Percentiles rank a stretch among this genome's conserved stretches.
These are phyloP conservation scores for Elsinoe perseae DNA, from an alignment of 2,329 filamentous ascomycete genomes.

Conservation along the genomic window DNA sequence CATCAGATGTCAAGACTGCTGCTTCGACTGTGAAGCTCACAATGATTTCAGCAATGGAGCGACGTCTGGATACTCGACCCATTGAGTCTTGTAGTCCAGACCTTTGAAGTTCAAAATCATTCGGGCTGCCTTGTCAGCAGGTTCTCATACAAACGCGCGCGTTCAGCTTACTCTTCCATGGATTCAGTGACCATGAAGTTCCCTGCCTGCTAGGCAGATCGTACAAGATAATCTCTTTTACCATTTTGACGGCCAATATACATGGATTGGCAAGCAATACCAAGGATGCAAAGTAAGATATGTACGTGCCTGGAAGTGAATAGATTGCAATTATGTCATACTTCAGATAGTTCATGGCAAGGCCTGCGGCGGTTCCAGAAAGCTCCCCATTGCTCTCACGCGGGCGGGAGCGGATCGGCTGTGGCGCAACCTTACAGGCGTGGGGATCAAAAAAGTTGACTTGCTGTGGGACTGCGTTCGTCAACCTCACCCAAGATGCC, in stretches of 20 bases:
- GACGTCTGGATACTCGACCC: conserved; percentile 62
- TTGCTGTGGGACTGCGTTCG: too few species aligned
- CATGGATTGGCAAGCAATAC: not conserved
- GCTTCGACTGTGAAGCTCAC: not conserved
- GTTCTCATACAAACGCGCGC: conserved; percentile 11
- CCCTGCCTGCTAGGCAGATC: conserved; percentile 53
- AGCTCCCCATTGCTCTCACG: not conserved
- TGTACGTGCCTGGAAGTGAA: not conserved
- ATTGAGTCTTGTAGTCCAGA: conserved; percentile 60
- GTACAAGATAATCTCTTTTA: conserved; percentile 46
- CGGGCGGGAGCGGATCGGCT: not conserved
- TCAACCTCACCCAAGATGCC: not conserved
- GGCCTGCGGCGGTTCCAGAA: not conserved
- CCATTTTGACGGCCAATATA: not conserved
- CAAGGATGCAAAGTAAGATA: not conserved
- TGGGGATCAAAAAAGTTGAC: conserved; percentile 4
- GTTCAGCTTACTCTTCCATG: conserved; percentile 60
- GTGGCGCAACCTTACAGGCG: not conserved
- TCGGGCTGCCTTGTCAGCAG: conserved; percentile 42
- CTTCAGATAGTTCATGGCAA: not conserved
- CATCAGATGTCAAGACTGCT: not conserved
- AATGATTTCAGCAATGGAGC: conserved; percentile 47
- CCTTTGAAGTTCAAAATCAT: conserved; percentile 60
- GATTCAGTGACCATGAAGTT: conserved; percentile 57
- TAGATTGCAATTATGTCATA: conserved; percentile 11